Percentiles rank a stretch among this genome's conserved stretches.
Evolutionary conservation across 2,329 filamentous ascomycete genomes (phyloP).

Genomic region (Cytospora piceicola): DNA sequence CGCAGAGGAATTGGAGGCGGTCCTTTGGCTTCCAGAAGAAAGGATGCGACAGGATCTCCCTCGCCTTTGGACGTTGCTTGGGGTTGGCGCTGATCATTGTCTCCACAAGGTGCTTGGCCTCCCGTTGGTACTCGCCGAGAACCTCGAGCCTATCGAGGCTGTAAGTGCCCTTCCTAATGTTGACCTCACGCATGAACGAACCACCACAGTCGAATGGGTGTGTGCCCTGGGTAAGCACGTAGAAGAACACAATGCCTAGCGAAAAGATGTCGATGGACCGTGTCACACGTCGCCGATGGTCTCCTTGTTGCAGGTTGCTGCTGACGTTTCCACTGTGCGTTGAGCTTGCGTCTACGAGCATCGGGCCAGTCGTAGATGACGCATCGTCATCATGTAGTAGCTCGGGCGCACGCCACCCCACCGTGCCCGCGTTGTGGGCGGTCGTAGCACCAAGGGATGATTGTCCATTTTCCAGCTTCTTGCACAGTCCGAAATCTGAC

Average conservation of each 20-base stretch:
- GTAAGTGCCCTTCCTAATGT: constrained; percentile 89
- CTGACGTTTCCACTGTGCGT: constrained; percentile 65
- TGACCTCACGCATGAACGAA: constrained; percentile 93
- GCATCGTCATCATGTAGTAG: constrained; percentile 80
- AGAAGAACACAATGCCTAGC: constrained; percentile 96
- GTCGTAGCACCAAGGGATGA: constrained; percentile 95
- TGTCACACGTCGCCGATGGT: constrained; percentile 72
- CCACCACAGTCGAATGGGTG: constrained; percentile 96
- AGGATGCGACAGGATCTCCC: constrained; percentile 84
- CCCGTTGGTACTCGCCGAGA: constrained; percentile 81
- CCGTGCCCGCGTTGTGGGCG: constrained; percentile 88
- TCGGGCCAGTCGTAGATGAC: constrained; percentile 48
- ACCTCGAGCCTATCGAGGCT: constrained; percentile 72
- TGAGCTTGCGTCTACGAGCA: constrained; percentile 54
- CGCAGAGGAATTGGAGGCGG: constrained; percentile 88
- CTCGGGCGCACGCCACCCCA: constrained; percentile 95
- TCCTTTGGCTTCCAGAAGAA: constrained; percentile 97
- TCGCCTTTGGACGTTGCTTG: constrained; percentile 68
- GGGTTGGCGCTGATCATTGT: constrained; percentile 71
- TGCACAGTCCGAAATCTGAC: constrained; percentile 96
- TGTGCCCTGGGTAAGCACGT: constrained; percentile 88
- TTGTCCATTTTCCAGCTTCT: constrained; percentile 92
- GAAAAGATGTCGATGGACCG: constrained; percentile 98
- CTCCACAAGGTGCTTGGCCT: constrained; percentile 83
- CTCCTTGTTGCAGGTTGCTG: constrained; percentile 47